Base-by-base conservation (phyloP, 2,329 filamentous ascomycete genomes). In the Harringtonia aguacate region DNA sequence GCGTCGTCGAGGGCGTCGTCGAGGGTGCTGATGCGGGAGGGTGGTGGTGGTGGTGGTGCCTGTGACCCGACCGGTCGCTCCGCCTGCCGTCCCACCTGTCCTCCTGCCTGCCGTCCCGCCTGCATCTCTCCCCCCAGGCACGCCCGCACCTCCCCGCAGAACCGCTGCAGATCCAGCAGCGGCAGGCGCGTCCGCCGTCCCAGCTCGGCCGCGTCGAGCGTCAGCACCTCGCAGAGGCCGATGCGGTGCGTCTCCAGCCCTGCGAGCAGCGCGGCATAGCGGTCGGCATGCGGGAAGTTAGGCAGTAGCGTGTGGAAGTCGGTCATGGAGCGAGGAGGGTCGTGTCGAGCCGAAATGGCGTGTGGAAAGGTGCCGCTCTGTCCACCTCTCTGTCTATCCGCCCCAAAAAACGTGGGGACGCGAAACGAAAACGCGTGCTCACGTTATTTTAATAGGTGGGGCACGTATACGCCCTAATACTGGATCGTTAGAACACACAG, bases 291-390 rank as follows among this genome's bases (percentile, higher is more conserved):
- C 48, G 83, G 75, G 59, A 95, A 94, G 64, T 79, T 73, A 55
- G 90, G 88, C 52, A 95, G 75, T 59, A 94, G 78, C 59, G 78
- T 75, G 58, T 82, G 75, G 58, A 97, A 79, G 76, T 97, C 90
- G 56, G 81, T 87, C 86, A 94, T 94, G 45, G n/a, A n/a, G n/a
- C n/a, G n/a, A 18, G 4, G 37, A 24, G 17, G 14, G 24, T 27
- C 7, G 24, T 27, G 24, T 33, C 30, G 30, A 6, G 7, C 7
- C 13, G 5, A 13, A 8, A 5, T 33, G 7, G 13, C 30, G 30
- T n/a, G 13, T 33, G 30, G 30, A n/a, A n/a, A n/a, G n/a, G n/a
- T n/a, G n/a, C n/a, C n/a, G n/a, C n/a, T n/a, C n/a, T n/a, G n/a
- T n/a, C n/a, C n/a, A n/a, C n/a, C n/a, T n/a, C n/a, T n/a, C n/a